A percentile compares a stretch with the other conserved stretches of the same genome.
Evolutionary conservation across 2,329 filamentous ascomycete genomes (phyloP).

Genomic region (Clarireedia paspali): DNA sequence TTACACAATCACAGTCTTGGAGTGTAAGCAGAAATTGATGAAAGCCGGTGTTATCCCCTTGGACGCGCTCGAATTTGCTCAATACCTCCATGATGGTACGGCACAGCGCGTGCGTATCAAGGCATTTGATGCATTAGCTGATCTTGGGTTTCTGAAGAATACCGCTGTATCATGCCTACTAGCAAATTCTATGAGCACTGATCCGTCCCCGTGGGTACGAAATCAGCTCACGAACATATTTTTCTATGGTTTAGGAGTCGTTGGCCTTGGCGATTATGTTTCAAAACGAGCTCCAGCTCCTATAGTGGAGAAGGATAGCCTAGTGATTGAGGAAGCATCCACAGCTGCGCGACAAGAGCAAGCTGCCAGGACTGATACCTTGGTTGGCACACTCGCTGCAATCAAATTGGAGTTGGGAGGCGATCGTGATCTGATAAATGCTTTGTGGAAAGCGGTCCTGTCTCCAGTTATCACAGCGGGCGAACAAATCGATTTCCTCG

Average conservation of each 20-base stretch:
- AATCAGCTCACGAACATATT: constrained; percentile 52
- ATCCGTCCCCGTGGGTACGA: constrained; percentile 56
- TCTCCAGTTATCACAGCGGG: constrained; percentile 39
- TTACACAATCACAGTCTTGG: constrained; percentile 54
- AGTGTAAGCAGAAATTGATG: constrained; percentile 56
- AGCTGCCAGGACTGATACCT: constrained; percentile 40
- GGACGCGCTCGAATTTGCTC: constrained; percentile 48
- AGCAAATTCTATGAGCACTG: constrained; percentile 50
- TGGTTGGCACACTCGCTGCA: constrained; percentile 39
- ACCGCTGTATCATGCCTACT: constrained; percentile 48
- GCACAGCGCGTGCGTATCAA: constrained; percentile 57
- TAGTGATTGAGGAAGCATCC: constrained; percentile 40
- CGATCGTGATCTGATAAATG: constrained; percentile 37
- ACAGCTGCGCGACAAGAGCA: constrained; percentile 39
- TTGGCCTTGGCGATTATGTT: constrained; percentile 54
- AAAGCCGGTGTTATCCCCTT: constrained; percentile 52
- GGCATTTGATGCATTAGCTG: constrained; percentile 55
- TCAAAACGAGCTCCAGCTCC: constrained; percentile 17
- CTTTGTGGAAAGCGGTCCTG: constrained; percentile 42
- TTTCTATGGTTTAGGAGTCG: constrained; percentile 50
- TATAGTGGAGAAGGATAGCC: constrained; percentile 12
- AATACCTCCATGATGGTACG: constrained; percentile 59
- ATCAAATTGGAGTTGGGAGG: constrained; percentile 41
- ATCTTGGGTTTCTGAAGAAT: constrained; percentile 53
- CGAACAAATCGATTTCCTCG: constrained; percentile 43